phyloP scores from a whole-genome alignment of 305 asterid genomes.

The Caryopteris hybrid region DNA sequence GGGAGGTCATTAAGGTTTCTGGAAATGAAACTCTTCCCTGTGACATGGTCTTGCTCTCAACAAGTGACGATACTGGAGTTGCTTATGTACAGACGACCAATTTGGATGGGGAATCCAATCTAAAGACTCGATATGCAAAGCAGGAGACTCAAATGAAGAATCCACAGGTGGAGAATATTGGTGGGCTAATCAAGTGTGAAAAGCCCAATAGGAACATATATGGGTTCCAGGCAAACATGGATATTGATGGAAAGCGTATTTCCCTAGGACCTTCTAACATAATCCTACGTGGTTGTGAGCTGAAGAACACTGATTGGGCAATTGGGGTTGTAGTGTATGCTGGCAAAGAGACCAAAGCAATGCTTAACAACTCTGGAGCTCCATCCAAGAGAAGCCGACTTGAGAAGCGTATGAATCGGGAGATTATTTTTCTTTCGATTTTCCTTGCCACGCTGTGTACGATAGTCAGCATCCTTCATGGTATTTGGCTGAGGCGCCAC shows the following conservation, averaged over 20 bases:
- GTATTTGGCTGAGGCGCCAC: constrained; percentile 80
- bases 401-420: constrained; percentile 83
- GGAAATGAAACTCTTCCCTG: constrained; percentile 84
- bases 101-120: constrained; percentile 95
- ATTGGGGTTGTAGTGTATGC: constrained; percentile 86
- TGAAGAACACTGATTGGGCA: constrained; percentile 92
- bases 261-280: constrained; percentile 97
- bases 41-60: constrained; percentile 90
- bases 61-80: constrained; percentile 92
- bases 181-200: constrained; percentile 90
- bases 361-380: constrained; percentile 98
- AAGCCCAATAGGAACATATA: constrained; percentile 93
- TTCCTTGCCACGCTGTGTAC: constrained; percentile 64
- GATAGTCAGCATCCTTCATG: constrained; percentile 63
- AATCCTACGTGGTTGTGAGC: constrained; percentile 88
- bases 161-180: constrained; percentile 36
- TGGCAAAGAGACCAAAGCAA: constrained; percentile 91
- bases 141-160: constrained; percentile 81
- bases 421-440: constrained; percentile 72
- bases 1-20: constrained; percentile 70
- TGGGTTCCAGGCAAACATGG: constrained; percentile 89
- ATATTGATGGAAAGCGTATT: constrained; percentile 71
- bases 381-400: constrained; percentile 94
- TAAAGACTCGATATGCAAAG: constrained; percentile 94
- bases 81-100: constrained; percentile 88